These are phyloP conservation scores for Halophytophthora polymorphica DNA, from an alignment of 352 stramenopile genomes.

Conservation along the genomic window DNA sequence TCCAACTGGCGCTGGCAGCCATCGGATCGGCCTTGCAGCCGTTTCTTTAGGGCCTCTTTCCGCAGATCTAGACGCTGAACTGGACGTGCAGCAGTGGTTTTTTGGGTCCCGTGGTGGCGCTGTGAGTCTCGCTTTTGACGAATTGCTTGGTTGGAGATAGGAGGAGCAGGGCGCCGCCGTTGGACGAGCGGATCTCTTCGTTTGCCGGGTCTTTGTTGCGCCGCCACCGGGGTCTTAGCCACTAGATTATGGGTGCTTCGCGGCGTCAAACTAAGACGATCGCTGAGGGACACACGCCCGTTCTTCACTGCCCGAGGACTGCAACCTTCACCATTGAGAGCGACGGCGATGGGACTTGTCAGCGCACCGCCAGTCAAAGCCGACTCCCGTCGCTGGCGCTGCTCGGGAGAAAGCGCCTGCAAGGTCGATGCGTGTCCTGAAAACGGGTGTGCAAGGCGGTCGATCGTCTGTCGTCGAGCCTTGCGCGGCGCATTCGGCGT, in stretches of 20 bases:
- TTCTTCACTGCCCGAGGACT: slow-evolving; percentile 5
- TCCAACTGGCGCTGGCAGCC: not conserved
- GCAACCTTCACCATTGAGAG: slow-evolving; percentile 9
- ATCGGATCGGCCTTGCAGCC: slow-evolving; percentile 17
- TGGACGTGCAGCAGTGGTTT: not conserved
- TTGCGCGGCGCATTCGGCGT: slow-evolving; percentile 37
- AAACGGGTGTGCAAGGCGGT: slow-evolving; percentile 68
- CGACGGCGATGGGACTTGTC: slow-evolving; percentile 15
- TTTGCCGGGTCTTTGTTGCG: slow-evolving; percentile 10
- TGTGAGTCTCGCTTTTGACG: slow-evolving; percentile 10
- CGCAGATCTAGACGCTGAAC: slow-evolving; percentile 20
- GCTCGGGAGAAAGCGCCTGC: slow-evolving; percentile 49
- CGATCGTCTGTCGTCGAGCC: slow-evolving; percentile 52
- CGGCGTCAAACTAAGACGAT: not conserved
- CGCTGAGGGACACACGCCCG: slow-evolving; percentile 1
- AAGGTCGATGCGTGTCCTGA: slow-evolving; percentile 63
- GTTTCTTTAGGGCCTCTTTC: slow-evolving; percentile 45
- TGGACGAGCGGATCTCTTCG: slow-evolving; percentile 16
- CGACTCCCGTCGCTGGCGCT: slow-evolving; percentile 47
- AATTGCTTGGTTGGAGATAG: not conserved
- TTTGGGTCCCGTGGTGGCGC: not conserved
- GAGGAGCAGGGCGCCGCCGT: slow-evolving; percentile 11
- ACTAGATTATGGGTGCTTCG: slow-evolving; percentile 1
- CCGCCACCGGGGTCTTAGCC: not conserved
- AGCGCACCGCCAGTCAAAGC: slow-evolving; percentile 15